Evolutionary conservation across 257 asterid genomes (phyloP), one percentile per base, ranked within the genome.

Genomic region (Eustoma russellianum): DNA sequence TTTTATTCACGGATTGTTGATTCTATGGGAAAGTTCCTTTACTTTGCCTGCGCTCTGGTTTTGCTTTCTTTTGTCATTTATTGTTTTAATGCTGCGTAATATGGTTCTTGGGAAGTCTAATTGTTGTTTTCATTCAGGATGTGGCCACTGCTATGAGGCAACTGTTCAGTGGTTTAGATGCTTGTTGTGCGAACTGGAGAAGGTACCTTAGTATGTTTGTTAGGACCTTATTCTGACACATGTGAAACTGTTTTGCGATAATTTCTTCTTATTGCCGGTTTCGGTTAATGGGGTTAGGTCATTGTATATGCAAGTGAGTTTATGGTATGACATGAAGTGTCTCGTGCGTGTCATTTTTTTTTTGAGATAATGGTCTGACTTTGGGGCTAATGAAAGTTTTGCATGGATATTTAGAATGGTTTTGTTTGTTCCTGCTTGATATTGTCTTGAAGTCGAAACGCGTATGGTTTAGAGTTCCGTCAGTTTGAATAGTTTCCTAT

Each of bases 181-280:
- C 80, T 82, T 82, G 75, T 70, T 81, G 77, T 86, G 82, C 90
- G 63, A 81, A 78, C 81, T 77, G 88, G 84, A 83, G 97, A 90
- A 86, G 97, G 97, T 90, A 90, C 82, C 94, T 78, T 80, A 86
- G 98, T 79, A 77, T 77, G 91, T 77, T 77, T 67, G 72, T 73
- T 79, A 75, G 94, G 97, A 73, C 70, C 70, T 86, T 76, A 60
- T 65, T 76, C 76, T 61, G 72, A 79, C 66, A 60, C 79, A 72
- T 52, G 61, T 79, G 55, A 57, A 62, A 71, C 33, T 4, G 43
- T 38, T 38, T 38, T 38, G 9, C 41, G 55, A 48, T 35, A 14
- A 65, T 56, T 56, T 17, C 35, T 48, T n/a, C 50, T 9, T 34
- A 24, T 41, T 53, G 30, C 28, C 16, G 15, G 53, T 19, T 41